These are phyloP conservation scores for Cystofilobasidium capitatum DNA, from an alignment of 768 basidiomycete genomes.

Conservation along the genomic window DNA sequence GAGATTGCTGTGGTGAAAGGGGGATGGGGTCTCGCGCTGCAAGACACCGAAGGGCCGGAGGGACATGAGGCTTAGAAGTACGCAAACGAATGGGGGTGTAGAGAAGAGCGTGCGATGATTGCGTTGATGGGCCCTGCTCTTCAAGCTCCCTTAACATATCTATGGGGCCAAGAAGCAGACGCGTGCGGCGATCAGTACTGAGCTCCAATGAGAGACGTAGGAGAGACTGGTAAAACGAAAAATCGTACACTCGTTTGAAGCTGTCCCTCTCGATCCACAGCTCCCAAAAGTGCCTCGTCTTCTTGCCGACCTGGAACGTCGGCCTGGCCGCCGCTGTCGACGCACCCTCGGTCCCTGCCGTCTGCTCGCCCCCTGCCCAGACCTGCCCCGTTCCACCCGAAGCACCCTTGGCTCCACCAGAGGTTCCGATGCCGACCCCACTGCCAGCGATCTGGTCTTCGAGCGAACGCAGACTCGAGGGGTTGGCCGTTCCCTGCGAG, in stretches of 20 bases:
- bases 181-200: too few species aligned
- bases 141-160: too few species aligned
- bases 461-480: constrained; percentile 33
- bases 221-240: neutral
- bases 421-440: constrained; percentile 8
- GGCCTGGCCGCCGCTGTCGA: neutral
- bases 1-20: too few species aligned
- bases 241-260: constrained; percentile 58
- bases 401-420: neutral
- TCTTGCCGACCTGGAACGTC: constrained; percentile 40
- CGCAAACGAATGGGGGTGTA: too few species aligned
- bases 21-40: too few species aligned
- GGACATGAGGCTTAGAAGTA: too few species aligned
- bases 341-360: constrained; percentile 22
- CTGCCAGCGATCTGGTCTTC: constrained; percentile 47
- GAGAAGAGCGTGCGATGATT: too few species aligned
- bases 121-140: too few species aligned
- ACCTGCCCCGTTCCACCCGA: constrained; percentile 2
- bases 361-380: neutral
- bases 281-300: constrained; percentile 66
- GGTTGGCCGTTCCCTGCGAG: constrained; percentile 46
- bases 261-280: constrained; percentile 54
- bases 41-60: too few species aligned
- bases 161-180: too few species aligned
- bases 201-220: neutral